A percentile compares a stretch with the other conserved stretches of the same genome.
These are phyloP conservation scores for Phytophthora constricta DNA, from an alignment of 352 stramenopile genomes.

Conservation along the genomic window DNA sequence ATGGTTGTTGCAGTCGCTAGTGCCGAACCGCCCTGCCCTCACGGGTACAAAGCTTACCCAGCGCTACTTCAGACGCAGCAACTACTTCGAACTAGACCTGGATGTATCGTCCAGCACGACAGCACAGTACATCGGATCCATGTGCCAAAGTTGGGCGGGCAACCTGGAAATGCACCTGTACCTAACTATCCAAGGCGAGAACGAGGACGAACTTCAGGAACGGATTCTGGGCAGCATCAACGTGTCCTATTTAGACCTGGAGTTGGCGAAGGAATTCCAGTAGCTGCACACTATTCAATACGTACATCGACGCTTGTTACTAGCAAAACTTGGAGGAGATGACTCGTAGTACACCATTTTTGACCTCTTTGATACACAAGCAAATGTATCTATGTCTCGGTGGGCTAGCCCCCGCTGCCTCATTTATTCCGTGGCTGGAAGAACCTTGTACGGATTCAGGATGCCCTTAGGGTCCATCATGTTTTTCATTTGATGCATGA, in stretches of 20 bases:
- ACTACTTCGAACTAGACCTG: slow-evolving; percentile 90
- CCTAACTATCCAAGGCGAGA: slow-evolving; percentile 78
- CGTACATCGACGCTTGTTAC: slow-evolving; percentile 7
- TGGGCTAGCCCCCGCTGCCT: too few relatives aligned
- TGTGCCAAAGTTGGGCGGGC: slow-evolving; percentile 79
- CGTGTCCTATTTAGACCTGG: slow-evolving; percentile 69
- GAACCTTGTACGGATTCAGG: slow-evolving; percentile 97
- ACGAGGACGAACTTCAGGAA: slow-evolving; percentile 77
- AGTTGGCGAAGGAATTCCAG: slow-evolving; percentile 50
- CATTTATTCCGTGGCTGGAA: slow-evolving; percentile 44
- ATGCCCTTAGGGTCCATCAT: slow-evolving; percentile 97
- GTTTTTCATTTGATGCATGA: slow-evolving; percentile 94
- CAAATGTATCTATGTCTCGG: slow-evolving; percentile 10
- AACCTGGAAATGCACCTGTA: slow-evolving; percentile 85
- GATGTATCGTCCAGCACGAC: slow-evolving; percentile 83
- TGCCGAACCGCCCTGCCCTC: slow-evolving; percentile 86
- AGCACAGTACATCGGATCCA: slow-evolving; percentile 76
- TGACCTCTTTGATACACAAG: slow-evolving; percentile 16
- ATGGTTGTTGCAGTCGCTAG: slow-evolving; percentile 83
- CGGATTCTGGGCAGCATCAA: slow-evolving; percentile 64
- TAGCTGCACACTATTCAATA: slow-evolving; percentile 11
- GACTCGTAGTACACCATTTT: background rate
- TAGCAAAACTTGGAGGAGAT: slow-evolving; percentile 24
- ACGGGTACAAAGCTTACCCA: slow-evolving; percentile 89
- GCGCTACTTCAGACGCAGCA: slow-evolving; percentile 76